phyloP scores from a whole-genome alignment of 164 flowering plant species.

The Umbellularia californica region DNA sequence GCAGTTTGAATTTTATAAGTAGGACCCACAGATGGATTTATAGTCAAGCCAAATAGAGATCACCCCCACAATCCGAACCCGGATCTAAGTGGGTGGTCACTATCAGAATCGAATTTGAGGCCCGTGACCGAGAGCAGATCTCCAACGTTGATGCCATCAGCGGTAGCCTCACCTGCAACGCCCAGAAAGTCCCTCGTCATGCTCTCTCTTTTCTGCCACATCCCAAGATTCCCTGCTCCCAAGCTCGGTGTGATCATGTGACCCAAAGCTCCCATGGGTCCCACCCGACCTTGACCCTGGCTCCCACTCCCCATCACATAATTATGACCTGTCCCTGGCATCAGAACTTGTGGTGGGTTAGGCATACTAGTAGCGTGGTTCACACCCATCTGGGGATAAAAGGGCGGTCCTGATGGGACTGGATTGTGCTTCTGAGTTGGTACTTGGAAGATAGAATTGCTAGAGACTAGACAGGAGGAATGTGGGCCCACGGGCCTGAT shows the following conservation, averaged over 20 bases:
- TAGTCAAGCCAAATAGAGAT: no score
- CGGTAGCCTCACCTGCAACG: constrained; percentile 24
- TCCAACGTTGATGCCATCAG: constrained; percentile 19
- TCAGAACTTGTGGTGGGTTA: neutral
- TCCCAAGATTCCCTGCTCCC: constrained; percentile 16
- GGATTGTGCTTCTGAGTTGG: neutral
- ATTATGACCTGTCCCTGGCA: neutral
- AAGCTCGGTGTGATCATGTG: constrained; percentile 26
- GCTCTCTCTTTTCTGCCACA: constrained; percentile 42
- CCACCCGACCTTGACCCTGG: neutral
- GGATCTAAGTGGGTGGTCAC: constrained; percentile 15
- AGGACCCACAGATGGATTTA: no score
- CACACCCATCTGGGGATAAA: constrained; percentile 11
- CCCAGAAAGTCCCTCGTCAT: constrained; percentile 85
- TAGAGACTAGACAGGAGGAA: constrained; percentile 16
- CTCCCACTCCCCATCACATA: neutral
- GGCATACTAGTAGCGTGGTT: constrained; percentile 6
- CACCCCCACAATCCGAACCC: neutral
- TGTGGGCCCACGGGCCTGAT: constrained; percentile 2
- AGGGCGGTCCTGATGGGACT: neutral
- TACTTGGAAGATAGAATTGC: neutral
- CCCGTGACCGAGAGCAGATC: constrained; percentile 31
- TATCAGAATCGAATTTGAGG: constrained; percentile 29
- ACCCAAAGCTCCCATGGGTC: constrained; percentile 6
- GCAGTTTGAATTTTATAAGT: no score